A percentile compares a stretch with the other conserved stretches of the same genome.
These are phyloP conservation scores for Neurospora sublineolata DNA, from an alignment of 495 filamentous ascomycete genomes.

Conservation along the genomic window DNA sequence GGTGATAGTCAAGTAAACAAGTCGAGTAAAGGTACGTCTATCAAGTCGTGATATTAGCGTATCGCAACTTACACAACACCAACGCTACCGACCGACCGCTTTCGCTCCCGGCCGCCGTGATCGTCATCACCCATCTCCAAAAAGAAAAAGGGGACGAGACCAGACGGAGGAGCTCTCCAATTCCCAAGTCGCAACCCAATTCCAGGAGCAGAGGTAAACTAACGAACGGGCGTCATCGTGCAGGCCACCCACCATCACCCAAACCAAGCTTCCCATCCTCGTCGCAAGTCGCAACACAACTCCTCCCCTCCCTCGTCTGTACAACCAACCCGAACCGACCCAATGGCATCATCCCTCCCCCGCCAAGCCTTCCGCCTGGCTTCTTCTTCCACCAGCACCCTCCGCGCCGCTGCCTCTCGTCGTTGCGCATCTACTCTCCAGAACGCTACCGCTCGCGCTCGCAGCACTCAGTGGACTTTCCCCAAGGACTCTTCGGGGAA, in stretches of 20 bases:
- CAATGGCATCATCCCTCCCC: not conserved
- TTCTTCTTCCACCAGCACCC: constrained; percentile 3
- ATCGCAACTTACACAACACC: not conserved
- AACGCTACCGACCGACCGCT: not conserved
- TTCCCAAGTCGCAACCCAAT: not conserved
- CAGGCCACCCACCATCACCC: constrained; percentile 12
- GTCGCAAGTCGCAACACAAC: not conserved
- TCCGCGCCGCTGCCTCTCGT: constrained; percentile 2
- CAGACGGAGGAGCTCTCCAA: not conserved
- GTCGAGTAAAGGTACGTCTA: not conserved
- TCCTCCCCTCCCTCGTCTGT: not conserved
- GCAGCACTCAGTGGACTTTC: not conserved
- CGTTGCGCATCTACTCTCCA: not conserved
- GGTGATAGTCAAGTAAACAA: not conserved
- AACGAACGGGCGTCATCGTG: constrained; percentile 12
- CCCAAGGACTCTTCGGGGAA: not conserved
- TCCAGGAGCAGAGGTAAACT: not conserved
- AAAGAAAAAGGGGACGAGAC: not conserved
- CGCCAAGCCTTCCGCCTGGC: not conserved
- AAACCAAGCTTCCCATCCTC: constrained; percentile 20
- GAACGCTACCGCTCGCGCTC: constrained; percentile 22
- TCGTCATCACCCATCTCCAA: not conserved
- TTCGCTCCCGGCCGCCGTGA: not conserved
- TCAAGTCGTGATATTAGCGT: not conserved
- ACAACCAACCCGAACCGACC: not conserved